Conservation (phyloP, 2,329 filamentous ascomycete genomes). For the Lasiodiplodia gonubiensis region DNA sequence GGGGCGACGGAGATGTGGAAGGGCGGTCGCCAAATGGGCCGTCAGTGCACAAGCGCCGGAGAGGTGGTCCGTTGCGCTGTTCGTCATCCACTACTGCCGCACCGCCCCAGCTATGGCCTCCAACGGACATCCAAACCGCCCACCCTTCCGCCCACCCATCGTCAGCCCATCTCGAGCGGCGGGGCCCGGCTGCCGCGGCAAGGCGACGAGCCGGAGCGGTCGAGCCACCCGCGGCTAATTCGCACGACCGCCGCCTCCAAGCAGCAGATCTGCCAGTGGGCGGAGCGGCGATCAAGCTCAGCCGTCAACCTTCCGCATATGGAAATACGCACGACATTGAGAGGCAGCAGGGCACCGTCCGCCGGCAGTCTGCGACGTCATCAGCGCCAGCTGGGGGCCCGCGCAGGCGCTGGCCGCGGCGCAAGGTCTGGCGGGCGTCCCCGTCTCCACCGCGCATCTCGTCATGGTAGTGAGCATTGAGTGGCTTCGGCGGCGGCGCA, state of each 20-base stretch:
- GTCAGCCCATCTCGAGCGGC: conserved; percentile 8
- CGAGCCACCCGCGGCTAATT: not conserved
- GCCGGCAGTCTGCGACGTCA: not conserved
- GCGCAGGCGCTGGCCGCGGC: not conserved
- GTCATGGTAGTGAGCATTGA: conserved; percentile 1
- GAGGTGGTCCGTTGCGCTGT: conserved; percentile 12
- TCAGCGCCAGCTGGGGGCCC: not conserved
- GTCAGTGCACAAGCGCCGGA: conserved; percentile 3
- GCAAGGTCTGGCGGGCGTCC: conserved; percentile 21
- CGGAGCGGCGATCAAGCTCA: conserved; percentile 26
- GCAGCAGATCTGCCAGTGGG: conserved; percentile 15
- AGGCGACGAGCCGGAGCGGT: not conserved
- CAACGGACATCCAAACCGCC: not conserved
- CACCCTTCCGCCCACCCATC: not conserved
- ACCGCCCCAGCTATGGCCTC: not conserved
- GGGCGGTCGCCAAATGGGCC: conserved; percentile 13
- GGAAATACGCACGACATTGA: conserved; percentile 19
- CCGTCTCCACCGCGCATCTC: conserved; percentile 11
- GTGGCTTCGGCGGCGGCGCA: not conserved
- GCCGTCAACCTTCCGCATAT: conserved; percentile 18
- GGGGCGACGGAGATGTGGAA: not conserved
- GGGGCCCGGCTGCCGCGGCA: not conserved
- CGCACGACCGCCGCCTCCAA: not conserved
- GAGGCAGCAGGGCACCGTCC: not conserved
- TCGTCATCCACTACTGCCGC: conserved; percentile 1